phyloP scores from a whole-genome alignment of 2,329 filamentous ascomycete genomes.

The Botrytis fabae region DNA sequence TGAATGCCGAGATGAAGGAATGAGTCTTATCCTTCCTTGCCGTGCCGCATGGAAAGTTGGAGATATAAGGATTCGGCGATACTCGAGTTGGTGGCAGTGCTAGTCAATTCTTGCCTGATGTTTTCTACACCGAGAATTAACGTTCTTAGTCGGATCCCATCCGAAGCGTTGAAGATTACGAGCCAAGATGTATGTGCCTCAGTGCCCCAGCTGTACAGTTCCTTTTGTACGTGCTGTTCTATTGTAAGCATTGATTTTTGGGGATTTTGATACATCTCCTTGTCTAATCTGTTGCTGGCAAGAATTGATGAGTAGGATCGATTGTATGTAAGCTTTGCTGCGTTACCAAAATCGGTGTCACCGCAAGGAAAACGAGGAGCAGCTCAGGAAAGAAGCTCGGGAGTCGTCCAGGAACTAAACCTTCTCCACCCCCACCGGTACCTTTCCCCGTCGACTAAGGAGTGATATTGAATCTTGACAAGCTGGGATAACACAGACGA shows the following conservation, averaged over 20 bases:
- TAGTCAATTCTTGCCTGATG: neutral
- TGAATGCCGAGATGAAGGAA: neutral
- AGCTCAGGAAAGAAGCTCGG: neutral
- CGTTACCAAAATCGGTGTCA: neutral
- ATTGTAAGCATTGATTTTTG: neutral
- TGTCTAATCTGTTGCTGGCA: neutral
- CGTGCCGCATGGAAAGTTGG: neutral
- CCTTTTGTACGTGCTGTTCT: neutral
- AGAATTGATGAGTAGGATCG: neutral
- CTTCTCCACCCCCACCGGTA: slow-evolving; percentile 5
- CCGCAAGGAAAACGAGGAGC: neutral
- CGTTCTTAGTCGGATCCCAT: neutral
- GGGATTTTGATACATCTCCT: neutral
- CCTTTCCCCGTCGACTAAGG: neutral
- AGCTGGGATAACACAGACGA: neutral
- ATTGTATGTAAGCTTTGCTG: neutral
- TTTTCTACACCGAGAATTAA: neutral
- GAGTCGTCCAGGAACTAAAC: neutral
- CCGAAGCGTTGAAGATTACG: neutral
- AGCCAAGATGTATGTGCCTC: neutral
- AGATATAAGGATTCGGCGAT: neutral
- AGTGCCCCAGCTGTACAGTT: neutral
- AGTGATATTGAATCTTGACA: neutral
- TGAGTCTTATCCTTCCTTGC: neutral
- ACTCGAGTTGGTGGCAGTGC: slow-evolving; percentile 8